Evolutionary conservation across 2,329 filamentous ascomycete species (phyloP).

Genomic region (Incumbomyces delicatus): DNA sequence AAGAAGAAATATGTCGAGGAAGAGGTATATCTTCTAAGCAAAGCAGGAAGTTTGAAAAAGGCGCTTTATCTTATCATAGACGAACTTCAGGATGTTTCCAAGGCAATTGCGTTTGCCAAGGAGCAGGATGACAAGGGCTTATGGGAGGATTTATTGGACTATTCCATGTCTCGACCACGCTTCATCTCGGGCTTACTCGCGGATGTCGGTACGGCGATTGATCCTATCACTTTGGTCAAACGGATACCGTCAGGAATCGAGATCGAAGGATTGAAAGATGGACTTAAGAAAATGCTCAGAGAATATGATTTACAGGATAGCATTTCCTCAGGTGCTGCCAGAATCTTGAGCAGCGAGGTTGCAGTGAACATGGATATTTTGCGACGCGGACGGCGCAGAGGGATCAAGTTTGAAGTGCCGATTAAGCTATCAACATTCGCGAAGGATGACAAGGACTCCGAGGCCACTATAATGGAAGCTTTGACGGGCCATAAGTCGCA

Average conservation of each 20-base stretch:
- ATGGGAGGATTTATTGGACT: constrained; percentile 89
- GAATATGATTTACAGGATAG: constrained; percentile 93
- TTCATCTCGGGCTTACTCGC: constrained; percentile 90
- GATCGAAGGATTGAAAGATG: constrained; percentile 81
- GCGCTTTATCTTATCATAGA: constrained; percentile 91
- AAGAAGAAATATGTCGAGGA: constrained; percentile 72
- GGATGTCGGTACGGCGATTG: constrained; percentile 86
- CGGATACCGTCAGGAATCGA: constrained; percentile 89
- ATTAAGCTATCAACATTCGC: not conserved
- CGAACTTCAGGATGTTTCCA: constrained; percentile 78
- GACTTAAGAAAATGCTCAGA: constrained; percentile 79
- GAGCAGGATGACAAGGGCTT: constrained; percentile 84
- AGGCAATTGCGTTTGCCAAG: constrained; percentile 90
- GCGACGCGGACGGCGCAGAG: constrained; percentile 67
- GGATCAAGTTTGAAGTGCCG: constrained; percentile 77
- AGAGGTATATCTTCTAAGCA: constrained; percentile 89
- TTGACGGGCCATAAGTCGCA: constrained; percentile 37
- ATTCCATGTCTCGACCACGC: constrained; percentile 93
- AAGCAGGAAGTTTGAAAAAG: constrained; percentile 86
- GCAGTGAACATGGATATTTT: constrained; percentile 71
- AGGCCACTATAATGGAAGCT: constrained; percentile 12
- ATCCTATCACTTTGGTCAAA: constrained; percentile 80
- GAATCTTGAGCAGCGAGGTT: constrained; percentile 79
- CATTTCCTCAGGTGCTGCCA: constrained; percentile 81
- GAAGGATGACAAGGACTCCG: not conserved